Evolutionary conservation across 1,139 yeast species (phyloP), one percentile per base, ranked within the genome.

Genomic region (Saccharomyces hybrid): DNA sequence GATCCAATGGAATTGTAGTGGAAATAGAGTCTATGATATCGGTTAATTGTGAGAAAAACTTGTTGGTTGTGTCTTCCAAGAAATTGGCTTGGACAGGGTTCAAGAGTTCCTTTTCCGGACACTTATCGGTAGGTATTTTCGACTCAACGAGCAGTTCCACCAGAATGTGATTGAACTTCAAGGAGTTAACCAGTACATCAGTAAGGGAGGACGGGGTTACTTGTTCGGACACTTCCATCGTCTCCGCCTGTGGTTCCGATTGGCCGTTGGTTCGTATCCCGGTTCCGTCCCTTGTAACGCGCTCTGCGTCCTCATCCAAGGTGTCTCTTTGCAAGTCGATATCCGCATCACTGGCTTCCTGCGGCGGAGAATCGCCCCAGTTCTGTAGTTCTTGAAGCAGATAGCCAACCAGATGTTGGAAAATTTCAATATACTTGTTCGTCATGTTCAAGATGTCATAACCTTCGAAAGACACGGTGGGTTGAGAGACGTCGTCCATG

Each of bases 161-260:
- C 9, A 65, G 47, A 2, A 55, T 42, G 48, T 61, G 58, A 7
- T 60, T 55, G 49, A 59, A 64, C 41, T 62, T 64, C 48, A 59
- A 61, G 28, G 61, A 58, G 28, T 57, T 55, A 5, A 55, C 47
- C n/a, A 66, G 44, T 1, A 64, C 56, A n/a, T 68, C 71, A 9
- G 57, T 28, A 4, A 66, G 49, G 2, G 65, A 58, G 21, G 61
- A 59, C 1, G 55, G 48, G 1, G 69, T 65, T 16, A 66, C 53
- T 47, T 64, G 64, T 50, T 66, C 69, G 2, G 66, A 58, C 14
- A 65, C 61, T 46, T 64, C 69, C 58, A 64, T 59, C 11, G 50
- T 50, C 47, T 65, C 66, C 2, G 59, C 54, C 47, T 38, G 9
- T 50, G 46, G 12, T 49, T 46, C n/a, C 28, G 28, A 9, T 49